A percentile compares a stretch with the other conserved stretches of the same genome.
These are phyloP conservation scores for Alopecurus myosuroides DNA, from an alignment of 176 grass and related monocot species.

Conservation along the genomic window DNA sequence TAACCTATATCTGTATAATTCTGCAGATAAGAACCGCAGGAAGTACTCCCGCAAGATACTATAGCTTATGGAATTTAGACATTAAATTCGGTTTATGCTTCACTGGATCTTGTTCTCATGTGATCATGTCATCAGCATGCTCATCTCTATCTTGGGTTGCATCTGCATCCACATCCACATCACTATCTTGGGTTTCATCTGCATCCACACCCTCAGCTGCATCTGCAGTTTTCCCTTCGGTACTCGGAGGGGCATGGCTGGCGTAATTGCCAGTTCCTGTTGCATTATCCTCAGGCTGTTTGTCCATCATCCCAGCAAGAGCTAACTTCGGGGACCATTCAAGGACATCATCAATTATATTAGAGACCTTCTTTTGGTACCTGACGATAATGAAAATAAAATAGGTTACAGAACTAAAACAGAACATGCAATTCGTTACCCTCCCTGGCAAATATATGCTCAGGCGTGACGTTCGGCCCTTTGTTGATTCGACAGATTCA, in stretches of 20 bases:
- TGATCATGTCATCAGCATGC: constrained; percentile 38
- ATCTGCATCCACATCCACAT: constrained; percentile 21
- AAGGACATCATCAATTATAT: constrained; percentile 99
- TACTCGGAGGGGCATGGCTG: constrained; percentile 23
- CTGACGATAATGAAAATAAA: constrained; percentile 33
- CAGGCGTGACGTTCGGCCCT: not conserved
- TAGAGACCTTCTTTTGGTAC: constrained; percentile 99
- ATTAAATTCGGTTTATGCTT: not conserved
- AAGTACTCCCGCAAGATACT: constrained; percentile 1
- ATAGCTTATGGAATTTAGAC: constrained; percentile 11
- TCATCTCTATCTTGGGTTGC: constrained; percentile 34
- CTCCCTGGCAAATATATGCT: not conserved
- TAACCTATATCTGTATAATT: constrained; percentile 56
- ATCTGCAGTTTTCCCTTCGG: constrained; percentile 40
- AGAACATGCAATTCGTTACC: not conserved
- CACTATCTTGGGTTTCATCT: constrained; percentile 21
- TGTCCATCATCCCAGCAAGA: constrained; percentile 96
- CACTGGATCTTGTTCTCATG: constrained; percentile 37
- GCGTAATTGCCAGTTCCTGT: constrained; percentile 44
- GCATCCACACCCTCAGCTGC: constrained; percentile 23
- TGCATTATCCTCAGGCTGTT: constrained; percentile 46
- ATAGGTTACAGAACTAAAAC: constrained; percentile 13
- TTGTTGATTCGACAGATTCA: too few species aligned
- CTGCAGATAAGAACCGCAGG: constrained; percentile 4
- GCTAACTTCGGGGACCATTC: constrained; percentile 98